These are phyloP conservation scores for Gossypium turneri DNA, from an alignment of 345 rosid genomes.

Conservation along the genomic window DNA sequence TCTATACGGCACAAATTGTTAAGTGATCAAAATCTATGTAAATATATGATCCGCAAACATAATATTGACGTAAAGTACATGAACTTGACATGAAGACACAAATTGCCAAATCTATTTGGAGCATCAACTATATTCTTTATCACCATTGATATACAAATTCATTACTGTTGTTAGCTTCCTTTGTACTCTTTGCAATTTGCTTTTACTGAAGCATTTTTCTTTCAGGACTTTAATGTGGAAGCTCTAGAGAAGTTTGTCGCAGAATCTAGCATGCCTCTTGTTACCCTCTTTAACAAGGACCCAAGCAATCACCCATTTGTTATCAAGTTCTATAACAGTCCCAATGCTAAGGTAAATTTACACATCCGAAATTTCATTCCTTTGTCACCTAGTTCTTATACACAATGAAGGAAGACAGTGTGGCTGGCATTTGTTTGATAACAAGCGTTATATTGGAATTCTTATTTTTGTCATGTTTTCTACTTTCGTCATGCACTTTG, in stretches of 20 bases:
- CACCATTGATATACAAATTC: not conserved
- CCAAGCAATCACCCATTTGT: constrained; percentile 74
- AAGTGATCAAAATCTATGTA: not conserved
- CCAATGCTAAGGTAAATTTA: constrained; percentile 59
- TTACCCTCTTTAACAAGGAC: constrained; percentile 71
- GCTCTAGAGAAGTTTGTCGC: constrained; percentile 78
- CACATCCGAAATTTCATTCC: not conserved
- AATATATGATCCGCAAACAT: not conserved
- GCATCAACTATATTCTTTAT: not conserved
- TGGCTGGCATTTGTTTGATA: not conserved
- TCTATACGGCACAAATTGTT: not conserved
- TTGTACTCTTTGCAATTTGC: not conserved
- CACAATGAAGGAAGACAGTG: not conserved
- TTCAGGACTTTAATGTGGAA: constrained; percentile 72
- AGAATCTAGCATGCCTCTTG: constrained; percentile 62
- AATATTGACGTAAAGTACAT: not conserved
- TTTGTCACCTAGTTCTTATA: not conserved
- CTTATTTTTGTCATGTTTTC: not conserved
- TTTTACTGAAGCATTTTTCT: constrained; percentile 15
- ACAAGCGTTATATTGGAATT: not conserved
- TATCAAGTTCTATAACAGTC: constrained; percentile 68
- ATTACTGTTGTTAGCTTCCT: not conserved
- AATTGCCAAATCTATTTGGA: not conserved
- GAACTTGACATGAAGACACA: not conserved
- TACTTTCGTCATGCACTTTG: not conserved